These are phyloP conservation scores for Erysiphe pulchra DNA, from an alignment of 2,329 filamentous ascomycete species.

Conservation along the genomic window DNA sequence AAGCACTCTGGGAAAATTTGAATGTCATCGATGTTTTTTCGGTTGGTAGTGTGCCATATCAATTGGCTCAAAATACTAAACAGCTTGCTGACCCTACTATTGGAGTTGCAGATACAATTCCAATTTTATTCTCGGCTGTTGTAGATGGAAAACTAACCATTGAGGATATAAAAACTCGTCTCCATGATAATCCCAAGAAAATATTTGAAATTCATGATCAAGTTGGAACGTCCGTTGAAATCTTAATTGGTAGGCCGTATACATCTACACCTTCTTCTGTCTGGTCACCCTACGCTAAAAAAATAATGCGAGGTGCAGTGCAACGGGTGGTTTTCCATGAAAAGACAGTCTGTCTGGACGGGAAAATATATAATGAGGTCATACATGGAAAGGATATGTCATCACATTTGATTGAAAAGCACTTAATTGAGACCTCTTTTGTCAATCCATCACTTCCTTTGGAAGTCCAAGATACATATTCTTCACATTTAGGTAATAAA, in stretches of 20 bases:
- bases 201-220: constrained; percentile 71
- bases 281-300: constrained; percentile 52
- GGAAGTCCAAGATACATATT: constrained; percentile 17
- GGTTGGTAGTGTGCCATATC: constrained; percentile 53
- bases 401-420: constrained; percentile 23
- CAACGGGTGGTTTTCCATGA: constrained; percentile 53
- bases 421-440: constrained; percentile 18
- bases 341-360: constrained; percentile 51
- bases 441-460: constrained; percentile 22
- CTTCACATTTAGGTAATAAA: constrained; percentile 39
- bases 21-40: constrained; percentile 55
- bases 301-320: constrained; percentile 40
- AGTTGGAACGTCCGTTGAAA: constrained; percentile 43
- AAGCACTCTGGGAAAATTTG: constrained; percentile 49
- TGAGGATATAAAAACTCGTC: constrained; percentile 42
- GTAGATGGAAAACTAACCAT: constrained; percentile 46
- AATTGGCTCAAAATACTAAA: constrained; percentile 33
- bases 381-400: constrained; percentile 53
- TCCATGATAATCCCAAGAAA: constrained; percentile 55
- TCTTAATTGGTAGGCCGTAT: constrained; percentile 50
- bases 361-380: constrained; percentile 28
- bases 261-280: constrained; percentile 22
- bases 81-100: constrained; percentile 28
- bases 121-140: constrained; percentile 51
- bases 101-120: constrained; percentile 49